phyloP scores from a whole-genome alignment of 139 green algal species.

The Coccomyxa sp. region DNA sequence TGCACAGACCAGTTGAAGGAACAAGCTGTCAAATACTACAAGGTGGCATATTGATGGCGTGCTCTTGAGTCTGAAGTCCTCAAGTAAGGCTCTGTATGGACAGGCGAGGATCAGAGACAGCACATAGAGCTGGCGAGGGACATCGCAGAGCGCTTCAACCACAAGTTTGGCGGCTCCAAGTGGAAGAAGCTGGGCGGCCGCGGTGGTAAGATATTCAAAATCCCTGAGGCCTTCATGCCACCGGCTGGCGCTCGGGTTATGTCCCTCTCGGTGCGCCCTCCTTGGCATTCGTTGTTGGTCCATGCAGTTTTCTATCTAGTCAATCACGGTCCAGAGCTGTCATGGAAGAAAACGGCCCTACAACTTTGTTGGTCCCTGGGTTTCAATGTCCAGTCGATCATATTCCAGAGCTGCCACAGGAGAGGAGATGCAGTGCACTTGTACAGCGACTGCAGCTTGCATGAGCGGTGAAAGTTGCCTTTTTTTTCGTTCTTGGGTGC shows the following conservation, averaged over 20 bases:
- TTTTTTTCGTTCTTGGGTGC: constrained; percentile 9
- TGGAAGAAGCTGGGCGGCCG: constrained; percentile 97
- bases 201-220: constrained; percentile 65
- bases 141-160: constrained; percentile 81
- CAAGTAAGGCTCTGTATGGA: background rate
- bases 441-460: background rate
- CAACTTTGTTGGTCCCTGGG: background rate
- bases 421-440: background rate
- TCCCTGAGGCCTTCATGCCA: constrained; percentile 92
- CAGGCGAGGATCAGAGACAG: constrained; percentile 96
- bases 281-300: background rate
- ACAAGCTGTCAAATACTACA: background rate
- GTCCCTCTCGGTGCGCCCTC: constrained; percentile 70
- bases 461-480: background rate
- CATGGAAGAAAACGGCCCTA: background rate
- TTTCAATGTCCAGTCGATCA: background rate
- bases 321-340: background rate
- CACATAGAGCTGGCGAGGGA: constrained; percentile 73
- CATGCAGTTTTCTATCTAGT: background rate
- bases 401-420: background rate
- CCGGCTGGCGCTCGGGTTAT: constrained; percentile 91
- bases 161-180: constrained; percentile 82
- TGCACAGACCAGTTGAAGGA: background rate
- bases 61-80: background rate
- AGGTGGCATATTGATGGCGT: background rate